Evolutionary conservation across 2,329 filamentous ascomycete species (phyloP), one percentile per base, ranked within the genome.

Genomic region (Xylariaceae sp.): DNA sequence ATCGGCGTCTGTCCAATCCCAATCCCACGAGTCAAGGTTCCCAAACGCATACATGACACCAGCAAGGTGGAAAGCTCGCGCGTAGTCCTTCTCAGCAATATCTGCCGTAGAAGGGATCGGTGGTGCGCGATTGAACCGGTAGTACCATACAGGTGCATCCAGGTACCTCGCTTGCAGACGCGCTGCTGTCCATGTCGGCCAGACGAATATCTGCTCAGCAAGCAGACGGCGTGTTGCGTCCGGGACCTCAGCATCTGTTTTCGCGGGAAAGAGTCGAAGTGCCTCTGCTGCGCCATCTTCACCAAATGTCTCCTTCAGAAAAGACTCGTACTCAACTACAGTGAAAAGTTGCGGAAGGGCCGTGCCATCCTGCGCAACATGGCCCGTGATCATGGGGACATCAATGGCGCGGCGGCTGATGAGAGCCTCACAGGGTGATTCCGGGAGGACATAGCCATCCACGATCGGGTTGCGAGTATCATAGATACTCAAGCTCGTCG

Each of bases 1-100:
- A 22, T 51, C 49, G 5, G 39, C 49, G 16, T 51, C 39, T 20
- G 21, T 51, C 49, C 45, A 51, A 21, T 49, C 42, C 49, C 49
- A 51, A 12, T 42, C 14, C 49, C 49, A 49, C 2, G 16, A 11
- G 4, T 49, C 49, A 16, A 51, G 42, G 19, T 48, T 50, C 0
- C 49, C 49, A 37, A 51, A 43, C 1, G 42, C 45, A 12, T 51
- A 51, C 16, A 49, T n/a, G 36, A 43, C 22, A 16, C 49, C 46
- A n/a, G 10, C 45, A 17, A 49, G 42, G 23, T 51, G 49, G 22
- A 48, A 51, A 32, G 46, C 45, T 17, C 49, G 45, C 2, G 49
- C 49, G 22, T 45, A 51, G 1, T 41, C 16, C 32, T 5, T 42
- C 12, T 51, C 49, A 2, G 46, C 22, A 21, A 51, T 42, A 12